These are phyloP conservation scores for Pichia sp. DNA, from an alignment of 1,139 yeast species.

Conservation along the genomic window DNA sequence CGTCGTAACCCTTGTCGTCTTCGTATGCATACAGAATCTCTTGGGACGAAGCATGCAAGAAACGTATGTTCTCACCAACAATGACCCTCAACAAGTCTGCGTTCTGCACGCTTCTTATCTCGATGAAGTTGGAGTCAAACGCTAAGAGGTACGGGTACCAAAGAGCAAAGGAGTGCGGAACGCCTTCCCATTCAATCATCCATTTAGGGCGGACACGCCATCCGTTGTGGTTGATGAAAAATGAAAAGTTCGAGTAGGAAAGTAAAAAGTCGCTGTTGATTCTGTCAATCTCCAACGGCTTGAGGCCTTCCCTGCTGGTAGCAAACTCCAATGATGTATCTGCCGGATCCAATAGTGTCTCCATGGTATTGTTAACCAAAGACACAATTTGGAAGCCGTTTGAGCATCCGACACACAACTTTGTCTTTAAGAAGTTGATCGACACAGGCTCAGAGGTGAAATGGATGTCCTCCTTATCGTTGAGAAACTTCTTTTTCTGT, in stretches of 20 bases:
- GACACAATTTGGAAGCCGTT: slow-evolving; percentile 94
- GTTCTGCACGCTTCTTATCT: slow-evolving; percentile 85
- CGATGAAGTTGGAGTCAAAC: slow-evolving; percentile 86
- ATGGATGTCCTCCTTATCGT: slow-evolving; percentile 68
- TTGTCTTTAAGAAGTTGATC: slow-evolving; percentile 82
- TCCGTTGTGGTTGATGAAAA: slow-evolving; percentile 89
- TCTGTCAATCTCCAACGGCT: slow-evolving; percentile 88
- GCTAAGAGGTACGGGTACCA: slow-evolving; percentile 92
- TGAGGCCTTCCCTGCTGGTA: slow-evolving; percentile 75
- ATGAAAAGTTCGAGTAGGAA: slow-evolving; percentile 88
- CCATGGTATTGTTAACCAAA: slow-evolving; percentile 71
- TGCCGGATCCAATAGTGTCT: slow-evolving; percentile 84
- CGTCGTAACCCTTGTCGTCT: slow-evolving; percentile 83
- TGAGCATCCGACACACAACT: slow-evolving; percentile 90
- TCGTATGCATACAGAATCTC: slow-evolving; percentile 93
- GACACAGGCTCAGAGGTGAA: slow-evolving; percentile 89
- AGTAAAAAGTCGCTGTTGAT: slow-evolving; percentile 83
- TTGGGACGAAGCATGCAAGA: slow-evolving; percentile 84
- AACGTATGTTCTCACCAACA: slow-evolving; percentile 88
- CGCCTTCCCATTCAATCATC: slow-evolving; percentile 96
- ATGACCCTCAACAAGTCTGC: slow-evolving; percentile 84
- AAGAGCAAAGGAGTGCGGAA: slow-evolving; percentile 86
- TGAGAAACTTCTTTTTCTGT: slow-evolving; percentile 63
- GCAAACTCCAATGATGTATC: slow-evolving; percentile 96
- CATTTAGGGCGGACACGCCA: slow-evolving; percentile 95